Percentiles rank a stretch among this genome's conserved stretches.
Evolutionary conservation across 108 stramenopile species (phyloP).

Genomic region (Epithemia pelagica): DNA sequence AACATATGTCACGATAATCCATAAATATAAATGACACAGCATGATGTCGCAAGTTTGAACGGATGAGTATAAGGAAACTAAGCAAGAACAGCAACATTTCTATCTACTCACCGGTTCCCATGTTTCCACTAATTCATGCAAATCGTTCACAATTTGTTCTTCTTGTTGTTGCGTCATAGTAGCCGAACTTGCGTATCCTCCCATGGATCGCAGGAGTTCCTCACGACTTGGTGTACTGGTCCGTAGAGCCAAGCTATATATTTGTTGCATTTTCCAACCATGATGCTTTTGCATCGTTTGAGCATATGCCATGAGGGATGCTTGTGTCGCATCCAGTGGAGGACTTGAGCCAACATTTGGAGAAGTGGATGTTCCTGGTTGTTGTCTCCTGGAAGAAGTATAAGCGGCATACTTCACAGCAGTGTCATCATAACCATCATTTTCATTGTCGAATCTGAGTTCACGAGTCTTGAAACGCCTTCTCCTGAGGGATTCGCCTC

Average conservation of each 20-base stretch:
- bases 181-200: background rate
- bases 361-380: background rate
- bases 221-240: conserved; percentile 4
- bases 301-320: conserved; percentile 27
- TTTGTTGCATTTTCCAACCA: conserved; percentile 34
- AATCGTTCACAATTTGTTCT: background rate
- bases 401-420: no score
- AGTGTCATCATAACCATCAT: background rate
- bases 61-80: background rate
- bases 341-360: background rate
- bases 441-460: no score
- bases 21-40: background rate
- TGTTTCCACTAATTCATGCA: background rate
- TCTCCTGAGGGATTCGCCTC: no score
- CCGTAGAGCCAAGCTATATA: conserved; percentile 20
- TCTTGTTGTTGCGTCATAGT: background rate
- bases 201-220: conserved; percentile 6
- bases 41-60: background rate
- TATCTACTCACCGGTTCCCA: background rate
- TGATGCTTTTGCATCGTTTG: conserved; percentile 32
- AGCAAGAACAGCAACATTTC: background rate
- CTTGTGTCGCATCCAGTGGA: conserved; percentile 3
- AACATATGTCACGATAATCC: background rate
- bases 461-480: no score
- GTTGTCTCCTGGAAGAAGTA: no score